Base-by-base conservation (phyloP, 2,329 filamentous ascomycete genomes). In the Aspergillus persii region DNA sequence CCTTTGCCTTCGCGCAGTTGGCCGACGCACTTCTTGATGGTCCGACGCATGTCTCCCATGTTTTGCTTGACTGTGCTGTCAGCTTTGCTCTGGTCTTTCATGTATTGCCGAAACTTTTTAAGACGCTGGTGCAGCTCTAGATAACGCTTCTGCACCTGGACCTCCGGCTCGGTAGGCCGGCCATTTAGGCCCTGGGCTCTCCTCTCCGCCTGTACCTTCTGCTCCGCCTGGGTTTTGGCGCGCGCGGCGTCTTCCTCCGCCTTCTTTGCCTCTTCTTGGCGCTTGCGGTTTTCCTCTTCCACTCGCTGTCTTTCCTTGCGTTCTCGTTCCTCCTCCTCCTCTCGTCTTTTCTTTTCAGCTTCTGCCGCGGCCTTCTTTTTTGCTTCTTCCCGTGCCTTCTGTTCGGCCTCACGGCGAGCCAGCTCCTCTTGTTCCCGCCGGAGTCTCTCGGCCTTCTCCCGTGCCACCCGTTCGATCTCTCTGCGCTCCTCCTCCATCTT, bases 1-100 rank as follows among this genome's bases (percentile, higher is more conserved):
- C 83, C 84, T 66, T 84, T 87, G 58, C 84, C 88, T 44, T 83
- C 83, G 1, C 87, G 89, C 30, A 77, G 63, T 71, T 95, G 90
- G 6, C 91, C 91, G 56, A 94, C 83, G 18, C 83, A 86, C 67
- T 88, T 89, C 44, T 84, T 84, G 55, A 95, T 86, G 47, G 87
- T 84, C 59, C 91, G 82, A 46, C 91, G 83, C 80, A 90, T 86
- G 56, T 91, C 85, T 36, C 90, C 89, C 70, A 91, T 83, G 39
- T 84, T 82, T 54, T 82, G 80, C 73, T 91, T 91, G 30, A 92
- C 76, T 2, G 69, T 74, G 63, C 72, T 67, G 72, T 88, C 84
- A 26, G 79, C 77, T 66, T 86, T 85, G 4, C 80, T 80, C 65
- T 87, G 80, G 3, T 81, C 76, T 2, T 71, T 69, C 54, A 90